Base-by-base conservation (phyloP, 2,329 filamentous ascomycete species). In the Coniochaeta pulveracea region DNA sequence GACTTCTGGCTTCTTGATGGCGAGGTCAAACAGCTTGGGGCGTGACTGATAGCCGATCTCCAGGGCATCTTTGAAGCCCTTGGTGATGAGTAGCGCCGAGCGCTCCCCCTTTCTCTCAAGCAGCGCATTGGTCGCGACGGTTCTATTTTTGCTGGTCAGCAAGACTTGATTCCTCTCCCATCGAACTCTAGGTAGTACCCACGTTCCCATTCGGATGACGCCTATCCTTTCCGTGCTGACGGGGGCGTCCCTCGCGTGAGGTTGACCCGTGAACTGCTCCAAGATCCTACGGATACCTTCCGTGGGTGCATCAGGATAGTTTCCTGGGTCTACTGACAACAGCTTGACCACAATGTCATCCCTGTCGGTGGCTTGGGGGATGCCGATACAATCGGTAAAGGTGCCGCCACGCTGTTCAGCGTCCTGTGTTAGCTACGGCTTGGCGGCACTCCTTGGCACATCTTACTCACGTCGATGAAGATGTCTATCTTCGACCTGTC, bases 191-290 rank as follows among this genome's bases (percentile, higher is more conserved):
- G n/a, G n/a, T n/a, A n/a, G n/a, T n/a, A n/a, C n/a, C n/a, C n/a
- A n/a, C n/a, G n/a, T n/a, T 11, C 76, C 76, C 75, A 80, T 80
- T 17, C 76, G 69, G 48, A 80, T 80, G 41, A 69, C 74, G 47
- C 76, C 72, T 40, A 80, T 77, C 46, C 69, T 59, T 23, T 69
- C 68, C 3, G 73, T 79, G 49, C 79, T 73, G 6, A 80, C 54
- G 3, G 72, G 61, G 46, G 75, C 56, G 12, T 72, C 74, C 28
- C 76, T 63, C 4, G 72, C 71, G 17, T 78, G 76, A 16, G 75
- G 65, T 34, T 21, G 62, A 60, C 36, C 66, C 66, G 2, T 64
- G 69, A 51, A 77, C 76, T 24, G 56, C 65, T 31, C 68, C 21
- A 80, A 61, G 2, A 80, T 60, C 6, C 76, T 64, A 9, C 75